Conservation (phyloP, 176 grass and related monocot species). For the Zizania latifolia region DNA sequence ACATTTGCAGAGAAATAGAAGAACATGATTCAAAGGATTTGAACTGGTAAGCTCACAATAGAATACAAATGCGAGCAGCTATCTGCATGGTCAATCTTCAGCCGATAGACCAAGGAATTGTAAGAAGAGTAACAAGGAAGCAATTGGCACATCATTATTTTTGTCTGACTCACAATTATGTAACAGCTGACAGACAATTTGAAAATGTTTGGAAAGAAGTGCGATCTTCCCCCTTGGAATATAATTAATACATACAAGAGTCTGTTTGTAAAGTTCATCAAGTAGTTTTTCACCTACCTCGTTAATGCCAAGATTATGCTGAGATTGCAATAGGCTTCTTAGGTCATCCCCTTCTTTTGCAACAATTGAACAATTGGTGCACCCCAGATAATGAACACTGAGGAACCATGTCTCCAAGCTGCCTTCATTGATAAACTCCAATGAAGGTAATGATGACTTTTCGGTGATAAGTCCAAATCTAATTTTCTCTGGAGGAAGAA, state of each 20-base stretch:
- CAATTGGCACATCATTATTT: neutral
- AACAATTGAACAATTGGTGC: slow-evolving; percentile 62
- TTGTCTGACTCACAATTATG: neutral
- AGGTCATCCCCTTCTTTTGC: slow-evolving; percentile 63
- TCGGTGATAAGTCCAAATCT: slow-evolving; percentile 74
- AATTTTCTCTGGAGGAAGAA: slow-evolving; percentile 72
- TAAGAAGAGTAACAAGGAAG: neutral
- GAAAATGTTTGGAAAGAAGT: slow-evolving; percentile 24
- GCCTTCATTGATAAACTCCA: slow-evolving; percentile 35
- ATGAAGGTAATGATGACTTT: slow-evolving; percentile 43
- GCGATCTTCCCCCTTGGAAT: neutral
- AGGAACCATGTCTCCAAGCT: slow-evolving; percentile 58
- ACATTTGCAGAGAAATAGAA: slow-evolving; percentile 18
- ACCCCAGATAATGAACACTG: slow-evolving; percentile 59
- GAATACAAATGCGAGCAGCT: slow-evolving; percentile 6
- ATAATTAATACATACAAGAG: slow-evolving; percentile 8
- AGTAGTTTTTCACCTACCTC: slow-evolving; percentile 47
- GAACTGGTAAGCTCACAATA: neutral
- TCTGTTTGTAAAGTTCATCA: slow-evolving; percentile 16
- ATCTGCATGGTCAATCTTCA: neutral
- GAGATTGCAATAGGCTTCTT: slow-evolving; percentile 56
- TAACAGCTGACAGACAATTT: neutral
- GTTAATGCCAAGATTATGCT: slow-evolving; percentile 48
- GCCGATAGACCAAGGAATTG: neutral
- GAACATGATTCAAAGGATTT: slow-evolving; percentile 1